Conservation (phyloP, 202 grass and related monocot genomes). For the Cymbopogon flexuosus region DNA sequence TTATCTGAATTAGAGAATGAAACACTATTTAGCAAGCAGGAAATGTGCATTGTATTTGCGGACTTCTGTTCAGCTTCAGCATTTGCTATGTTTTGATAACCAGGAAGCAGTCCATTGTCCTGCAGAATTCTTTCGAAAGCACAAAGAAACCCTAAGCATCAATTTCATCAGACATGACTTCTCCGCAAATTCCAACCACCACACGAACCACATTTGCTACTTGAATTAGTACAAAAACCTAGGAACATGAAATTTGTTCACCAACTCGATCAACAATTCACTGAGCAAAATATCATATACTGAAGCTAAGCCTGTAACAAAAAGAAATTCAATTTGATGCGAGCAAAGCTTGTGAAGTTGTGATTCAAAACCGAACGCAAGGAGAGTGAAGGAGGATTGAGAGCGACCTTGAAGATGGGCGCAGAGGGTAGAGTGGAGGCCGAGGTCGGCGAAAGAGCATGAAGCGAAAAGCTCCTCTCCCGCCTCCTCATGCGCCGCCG, state of each 20-base stretch:
- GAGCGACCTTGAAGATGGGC: constrained; percentile 67
- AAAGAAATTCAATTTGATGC: background rate
- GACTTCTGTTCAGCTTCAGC: constrained; percentile 5
- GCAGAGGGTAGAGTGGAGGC: constrained; percentile 60
- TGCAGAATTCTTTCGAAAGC: background rate
- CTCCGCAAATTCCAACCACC: background rate
- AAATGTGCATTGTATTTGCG: background rate
- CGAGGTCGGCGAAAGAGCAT: constrained; percentile 64
- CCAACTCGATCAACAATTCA: background rate
- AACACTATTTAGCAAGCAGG: background rate
- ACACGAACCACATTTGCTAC: background rate
- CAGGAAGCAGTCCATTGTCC: background rate
- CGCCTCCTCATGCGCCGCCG: constrained; percentile 15
- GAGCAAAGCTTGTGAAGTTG: background rate
- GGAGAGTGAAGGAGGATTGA: background rate
- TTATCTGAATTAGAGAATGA: constrained; percentile 50
- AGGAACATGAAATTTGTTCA: background rate
- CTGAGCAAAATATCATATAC: background rate
- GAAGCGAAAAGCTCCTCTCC: constrained; percentile 54
- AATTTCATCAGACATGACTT: background rate
- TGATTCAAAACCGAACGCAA: background rate
- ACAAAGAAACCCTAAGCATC: background rate
- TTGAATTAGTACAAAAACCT: background rate
- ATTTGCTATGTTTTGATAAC: background rate
- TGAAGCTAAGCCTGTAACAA: background rate